A percentile compares a stretch with the other conserved stretches of the same genome.
Conservation (phyloP, 2,329 filamentous ascomycete genomes). For the Ceratocystiopsis minuta region DNA sequence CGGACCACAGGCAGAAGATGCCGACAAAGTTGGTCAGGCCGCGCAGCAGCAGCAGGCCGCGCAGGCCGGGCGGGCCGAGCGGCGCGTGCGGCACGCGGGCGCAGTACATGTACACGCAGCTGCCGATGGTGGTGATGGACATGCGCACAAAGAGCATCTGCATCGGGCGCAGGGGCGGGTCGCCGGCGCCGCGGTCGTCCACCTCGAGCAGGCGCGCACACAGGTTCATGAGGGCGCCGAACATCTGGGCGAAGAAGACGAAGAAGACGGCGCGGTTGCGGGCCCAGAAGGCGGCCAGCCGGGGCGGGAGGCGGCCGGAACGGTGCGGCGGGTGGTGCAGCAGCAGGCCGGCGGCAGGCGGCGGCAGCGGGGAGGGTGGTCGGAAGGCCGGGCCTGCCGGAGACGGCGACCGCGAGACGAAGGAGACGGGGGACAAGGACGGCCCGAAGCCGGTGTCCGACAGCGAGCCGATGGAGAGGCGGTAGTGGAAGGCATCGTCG, state of each 20-base stretch:
- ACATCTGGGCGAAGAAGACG: constrained; percentile 60
- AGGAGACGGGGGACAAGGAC: constrained; percentile 9
- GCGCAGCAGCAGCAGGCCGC: constrained; percentile 40
- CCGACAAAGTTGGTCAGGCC: constrained; percentile 33
- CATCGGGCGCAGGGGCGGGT: constrained; percentile 59
- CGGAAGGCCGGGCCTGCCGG: constrained; percentile 5
- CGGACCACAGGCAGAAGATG: constrained; percentile 57
- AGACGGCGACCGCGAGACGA: constrained; percentile 10
- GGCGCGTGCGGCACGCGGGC: constrained; percentile 49
- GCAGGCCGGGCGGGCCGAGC: constrained; percentile 47
- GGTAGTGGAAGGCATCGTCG: constrained; percentile 15
- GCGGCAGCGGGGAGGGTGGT: too few relatives aligned
- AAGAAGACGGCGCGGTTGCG: constrained; percentile 55
- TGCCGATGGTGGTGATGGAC: constrained; percentile 49
- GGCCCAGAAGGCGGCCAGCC: constrained; percentile 28
- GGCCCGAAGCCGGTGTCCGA: constrained; percentile 16
- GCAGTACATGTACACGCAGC: constrained; percentile 57
- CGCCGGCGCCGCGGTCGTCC: constrained; percentile 38
- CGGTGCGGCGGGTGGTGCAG: constrained; percentile 2
- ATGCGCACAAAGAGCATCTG: constrained; percentile 73
- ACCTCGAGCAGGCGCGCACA: constrained; percentile 59
- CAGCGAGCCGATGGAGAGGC: constrained; percentile 23
- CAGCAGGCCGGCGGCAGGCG: constrained; percentile 4
- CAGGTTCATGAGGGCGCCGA: constrained; percentile 74
- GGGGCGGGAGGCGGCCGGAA: constrained; percentile 9